Evolutionary conservation across 257 asterid species (phyloP).

Genomic region (Solanum sitiens): DNA sequence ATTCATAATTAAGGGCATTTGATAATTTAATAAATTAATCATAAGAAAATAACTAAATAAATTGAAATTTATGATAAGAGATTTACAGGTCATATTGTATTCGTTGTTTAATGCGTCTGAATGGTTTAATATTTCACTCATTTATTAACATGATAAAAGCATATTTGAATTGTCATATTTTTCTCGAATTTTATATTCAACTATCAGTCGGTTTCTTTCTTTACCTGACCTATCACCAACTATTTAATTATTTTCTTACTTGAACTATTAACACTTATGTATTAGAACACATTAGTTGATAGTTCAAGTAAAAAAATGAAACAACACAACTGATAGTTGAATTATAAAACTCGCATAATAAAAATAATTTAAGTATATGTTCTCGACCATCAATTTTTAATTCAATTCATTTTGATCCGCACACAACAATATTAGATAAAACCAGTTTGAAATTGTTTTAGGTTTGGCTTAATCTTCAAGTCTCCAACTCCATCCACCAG

Average conservation of each 20-base stretch:
- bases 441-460: neutral
- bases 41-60: neutral
- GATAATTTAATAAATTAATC: neutral
- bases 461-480: neutral
- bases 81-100: neutral
- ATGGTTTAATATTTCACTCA: neutral
- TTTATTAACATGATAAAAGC: neutral
- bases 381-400: neutral
- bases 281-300: neutral
- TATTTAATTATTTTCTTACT: too few species aligned
- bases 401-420: neutral
- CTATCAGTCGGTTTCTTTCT: neutral
- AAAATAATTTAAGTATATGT: neutral
- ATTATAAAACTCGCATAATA: fast-evolving
- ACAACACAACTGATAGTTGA: neutral
- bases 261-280: neutral
- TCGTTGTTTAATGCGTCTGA: fast-evolving
- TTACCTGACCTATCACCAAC: too few species aligned
- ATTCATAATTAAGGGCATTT: too few species aligned
- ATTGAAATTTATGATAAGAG: neutral
- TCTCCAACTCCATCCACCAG: neutral
- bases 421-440: neutral
- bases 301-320: neutral
- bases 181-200: neutral
- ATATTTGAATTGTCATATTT: neutral